Base-by-base conservation (phyloP, 1,284 basidiomycete species). In the Cystobasidium pallidum region DNA sequence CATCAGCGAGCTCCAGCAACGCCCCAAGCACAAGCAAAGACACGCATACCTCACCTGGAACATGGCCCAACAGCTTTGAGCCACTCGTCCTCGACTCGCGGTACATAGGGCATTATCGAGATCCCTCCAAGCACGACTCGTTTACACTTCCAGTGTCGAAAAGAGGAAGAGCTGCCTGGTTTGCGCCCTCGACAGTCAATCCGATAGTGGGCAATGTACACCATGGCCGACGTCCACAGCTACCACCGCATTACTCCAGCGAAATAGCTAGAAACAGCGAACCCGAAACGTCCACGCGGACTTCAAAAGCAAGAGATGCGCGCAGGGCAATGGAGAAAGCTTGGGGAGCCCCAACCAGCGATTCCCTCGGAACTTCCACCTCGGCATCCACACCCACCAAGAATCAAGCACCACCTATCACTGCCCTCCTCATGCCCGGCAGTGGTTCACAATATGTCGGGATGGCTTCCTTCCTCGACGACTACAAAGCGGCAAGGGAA, bases 361-460 rank as follows among this genome's bases (percentile, higher is more conserved):
- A 36, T 6, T 49, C 32, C 28, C 32, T 28, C n/a, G 30, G 36
- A 28, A 17, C 41, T 55, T 28, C 51, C 30, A 30, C 64, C 13
- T 19, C 54, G 32, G 17, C 45, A 13, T 6, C 58, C 17, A 17
- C n/a, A 30, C 11, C 58, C 24, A 61, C 13, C 13, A 32, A 32
- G 7, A n/a, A 21, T 24, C 19, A 7, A 24, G 24, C 55, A 21
- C 41, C 70, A 19, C 41, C 66, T 26, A 8, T 57, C 64, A 71
- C 68, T 13, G 74, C 77, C 26, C 65, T 78, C 52, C 71, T 79
- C 32, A 79, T 79, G 65, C 78, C 78, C 19, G 79, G 79, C 13
- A 76, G 75, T 3, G 78, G 79, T 0, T 77, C 76, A 24, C 78
- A 79, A 62, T 80, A 80, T 52, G 75, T 78, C 36, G 75, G 76